Base-by-base conservation (phyloP, 148 eudicot genomes). In the Cornus controversa region DNA sequence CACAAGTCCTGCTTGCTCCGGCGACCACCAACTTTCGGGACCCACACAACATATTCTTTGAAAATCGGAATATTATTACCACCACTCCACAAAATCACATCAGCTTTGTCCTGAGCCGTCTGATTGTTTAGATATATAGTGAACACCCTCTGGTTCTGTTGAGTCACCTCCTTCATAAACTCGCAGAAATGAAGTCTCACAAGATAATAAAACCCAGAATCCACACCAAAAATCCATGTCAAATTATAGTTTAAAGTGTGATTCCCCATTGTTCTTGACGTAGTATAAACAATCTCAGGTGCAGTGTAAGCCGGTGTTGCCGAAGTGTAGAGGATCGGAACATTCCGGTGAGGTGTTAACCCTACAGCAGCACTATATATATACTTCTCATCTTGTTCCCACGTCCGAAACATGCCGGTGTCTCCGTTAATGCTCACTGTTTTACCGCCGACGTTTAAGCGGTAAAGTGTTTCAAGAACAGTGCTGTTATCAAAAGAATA, bases 151-250 rank as follows among this genome's bases (percentile, higher is more conserved):
- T 83, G 68, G 16, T 8, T 25, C 2, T 4, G n/a, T 0, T 24
- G 24, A 0, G 71, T 83, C 2, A 83, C 80, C 5, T 23, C n/a
- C 11, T 0, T 0, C 14, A 25, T 53, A 29, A 77, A 20, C 71
- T 85, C 85, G 25, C 90, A 80, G 18, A 82, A 79, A 80, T 83
- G 87, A 26, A 89, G 80, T 78, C 91, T 75, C 36, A 86, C 71
- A 36, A 89, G 64, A 36, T 86, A 89, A 9, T 34, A 18, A 66
- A 89, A 89, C 67, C 89, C 89, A 2, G 78, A 69, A 76, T 89
- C 88, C 23, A 89, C 88, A 0, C 47, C 15, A 65, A 89, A 83
- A 1, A 0, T 3, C 91, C 91, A 89, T 2, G 83, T 83, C 63
- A 89, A 14, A 40, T 83, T 80, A 60, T 37, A 6, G 2, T 22